Percentiles rank a stretch among this genome's conserved stretches.
Evolutionary conservation across 371 early-diverging fungal genomes (phyloP).

Genomic region (Zychaea mexicana): DNA sequence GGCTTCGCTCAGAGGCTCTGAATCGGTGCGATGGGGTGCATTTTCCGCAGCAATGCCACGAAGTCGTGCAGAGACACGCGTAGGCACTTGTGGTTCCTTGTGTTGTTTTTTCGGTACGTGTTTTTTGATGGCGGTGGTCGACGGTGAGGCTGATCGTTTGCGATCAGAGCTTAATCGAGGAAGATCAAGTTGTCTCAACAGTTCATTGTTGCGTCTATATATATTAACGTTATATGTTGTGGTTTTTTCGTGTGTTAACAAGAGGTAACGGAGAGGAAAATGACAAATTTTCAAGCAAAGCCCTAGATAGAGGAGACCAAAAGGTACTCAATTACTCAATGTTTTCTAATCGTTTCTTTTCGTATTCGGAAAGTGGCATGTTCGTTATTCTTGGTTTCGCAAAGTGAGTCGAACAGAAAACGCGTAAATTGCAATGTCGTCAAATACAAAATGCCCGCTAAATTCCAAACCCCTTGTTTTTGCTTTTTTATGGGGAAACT

Average conservation of each 20-base stretch:
- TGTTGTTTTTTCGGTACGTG: conserved; percentile 20
- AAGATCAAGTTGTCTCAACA: conserved; percentile 35
- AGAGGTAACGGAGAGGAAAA: neutral
- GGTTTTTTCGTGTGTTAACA: too few species aligned
- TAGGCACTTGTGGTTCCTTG: conserved; percentile 25
- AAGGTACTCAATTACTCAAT: conserved; percentile 33
- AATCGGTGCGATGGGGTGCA: conserved; percentile 3
- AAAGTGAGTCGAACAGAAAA: too few species aligned
- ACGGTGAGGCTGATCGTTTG: conserved; percentile 1
- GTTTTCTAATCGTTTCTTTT: conserved; percentile 46
- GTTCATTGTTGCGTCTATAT: conserved; percentile 45
- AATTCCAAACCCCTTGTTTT: too few species aligned
- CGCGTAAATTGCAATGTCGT: too few species aligned
- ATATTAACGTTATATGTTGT: too few species aligned
- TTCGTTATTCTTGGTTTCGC: too few species aligned
- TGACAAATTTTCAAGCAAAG: neutral
- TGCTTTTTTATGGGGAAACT: too few species aligned
- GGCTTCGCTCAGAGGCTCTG: neutral
- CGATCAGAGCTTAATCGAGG: conserved; percentile 17
- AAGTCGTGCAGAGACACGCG: conserved; percentile 45
- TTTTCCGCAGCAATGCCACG: conserved; percentile 32
- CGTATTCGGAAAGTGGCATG: conserved; percentile 39
- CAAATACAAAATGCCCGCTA: too few species aligned
- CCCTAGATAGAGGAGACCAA: too few species aligned
- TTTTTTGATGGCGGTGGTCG: conserved; percentile 9